Percentiles rank a stretch among this genome's conserved stretches.
Evolutionary conservation across 148 eudicot species (phyloP).

Genomic region (Rhododendron molle): DNA sequence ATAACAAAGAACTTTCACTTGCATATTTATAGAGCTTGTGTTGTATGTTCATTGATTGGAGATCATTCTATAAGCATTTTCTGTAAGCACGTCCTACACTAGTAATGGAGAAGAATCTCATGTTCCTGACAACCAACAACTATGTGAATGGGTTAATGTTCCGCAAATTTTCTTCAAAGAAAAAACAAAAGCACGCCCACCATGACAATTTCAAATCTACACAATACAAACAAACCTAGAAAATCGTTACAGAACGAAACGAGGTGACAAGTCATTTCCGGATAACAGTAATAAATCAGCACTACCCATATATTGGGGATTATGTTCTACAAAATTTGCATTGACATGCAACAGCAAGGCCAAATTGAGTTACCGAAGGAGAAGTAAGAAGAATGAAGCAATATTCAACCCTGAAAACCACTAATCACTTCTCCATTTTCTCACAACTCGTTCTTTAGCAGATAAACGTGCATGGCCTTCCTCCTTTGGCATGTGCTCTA

Average conservation of each 20-base stretch:
- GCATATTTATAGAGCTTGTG: not conserved
- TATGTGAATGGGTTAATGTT: not conserved
- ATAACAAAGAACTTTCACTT: too few species aligned
- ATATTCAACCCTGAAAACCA: not conserved
- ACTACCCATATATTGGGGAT: not conserved
- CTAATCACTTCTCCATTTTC: constrained; percentile 80
- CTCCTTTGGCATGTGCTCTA: constrained; percentile 27
- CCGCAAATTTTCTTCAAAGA: not conserved
- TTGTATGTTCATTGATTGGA: not conserved
- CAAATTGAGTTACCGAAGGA: not conserved
- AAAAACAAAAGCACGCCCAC: not conserved
- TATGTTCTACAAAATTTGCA: constrained; percentile 16
- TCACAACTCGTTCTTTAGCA: constrained; percentile 72
- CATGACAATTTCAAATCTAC: not conserved
- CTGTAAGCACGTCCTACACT: not conserved
- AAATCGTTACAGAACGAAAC: not conserved
- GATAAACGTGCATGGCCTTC: constrained; percentile 33
- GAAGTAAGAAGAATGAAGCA: not conserved
- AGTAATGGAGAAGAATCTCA: not conserved
- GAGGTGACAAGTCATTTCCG: not conserved
- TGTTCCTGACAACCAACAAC: not conserved
- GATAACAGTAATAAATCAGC: not conserved
- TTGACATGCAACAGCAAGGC: not conserved
- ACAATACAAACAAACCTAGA: not conserved
- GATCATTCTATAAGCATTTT: not conserved